Conservation (phyloP, 768 basidiomycete species). For the Trametes gibbosa region DNA sequence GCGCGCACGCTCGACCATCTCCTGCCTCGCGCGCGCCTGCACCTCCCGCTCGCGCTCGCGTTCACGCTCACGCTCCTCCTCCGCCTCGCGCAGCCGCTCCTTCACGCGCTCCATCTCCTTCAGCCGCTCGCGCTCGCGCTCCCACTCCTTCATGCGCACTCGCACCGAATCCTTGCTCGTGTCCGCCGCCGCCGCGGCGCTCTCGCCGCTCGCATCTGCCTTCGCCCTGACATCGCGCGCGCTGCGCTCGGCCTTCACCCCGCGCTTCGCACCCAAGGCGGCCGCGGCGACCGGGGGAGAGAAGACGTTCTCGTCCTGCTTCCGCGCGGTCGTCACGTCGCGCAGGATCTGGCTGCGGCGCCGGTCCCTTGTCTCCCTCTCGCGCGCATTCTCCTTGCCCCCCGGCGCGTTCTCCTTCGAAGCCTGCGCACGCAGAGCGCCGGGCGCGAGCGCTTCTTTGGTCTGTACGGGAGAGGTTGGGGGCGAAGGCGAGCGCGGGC, state of each 20-base stretch:
- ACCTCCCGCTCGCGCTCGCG: slow-evolving; percentile 21
- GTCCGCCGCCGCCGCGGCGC: neutral
- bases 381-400: slow-evolving; percentile 31
- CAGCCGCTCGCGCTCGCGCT: slow-evolving; percentile 64
- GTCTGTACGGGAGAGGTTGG: slow-evolving; percentile 16
- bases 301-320: slow-evolving; percentile 13
- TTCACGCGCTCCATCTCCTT: slow-evolving; percentile 65
- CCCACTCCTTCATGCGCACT: slow-evolving; percentile 74
- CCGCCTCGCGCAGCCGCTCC: slow-evolving; percentile 52
- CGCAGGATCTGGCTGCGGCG: slow-evolving; percentile 18
- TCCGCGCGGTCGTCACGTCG: slow-evolving; percentile 15
- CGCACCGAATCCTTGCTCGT: slow-evolving; percentile 34
- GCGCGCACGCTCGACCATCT: too few species aligned
- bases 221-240: slow-evolving; percentile 1
- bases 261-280: neutral
- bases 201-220: slow-evolving; percentile 11
- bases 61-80: slow-evolving; percentile 34
- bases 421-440: slow-evolving; percentile 1
- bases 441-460: neutral
- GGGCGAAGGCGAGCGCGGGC: slow-evolving; percentile 27
- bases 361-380: slow-evolving; percentile 21
- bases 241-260: slow-evolving; percentile 2
- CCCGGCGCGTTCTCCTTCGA: slow-evolving; percentile 16
- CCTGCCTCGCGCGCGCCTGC: slow-evolving; percentile 19
- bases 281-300: too few species aligned